Percentiles rank a stretch among this genome's conserved stretches.
Evolutionary conservation across 805 yeast genomes (phyloP).

Genomic region (Metschnikowia peoriensis): DNA sequence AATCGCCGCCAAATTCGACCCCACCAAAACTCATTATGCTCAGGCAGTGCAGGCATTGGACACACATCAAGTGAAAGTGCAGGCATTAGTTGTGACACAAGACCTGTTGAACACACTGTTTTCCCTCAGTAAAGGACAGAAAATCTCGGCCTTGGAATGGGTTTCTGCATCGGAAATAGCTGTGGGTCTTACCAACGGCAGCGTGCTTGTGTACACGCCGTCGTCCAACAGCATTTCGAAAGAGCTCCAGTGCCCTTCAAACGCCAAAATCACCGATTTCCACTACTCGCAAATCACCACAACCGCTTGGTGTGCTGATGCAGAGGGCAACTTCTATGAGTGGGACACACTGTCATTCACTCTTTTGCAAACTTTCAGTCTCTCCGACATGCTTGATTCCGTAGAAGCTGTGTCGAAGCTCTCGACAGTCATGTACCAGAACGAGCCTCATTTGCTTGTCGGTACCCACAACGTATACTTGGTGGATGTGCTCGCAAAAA

Average conservation of each 20-base stretch:
- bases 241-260: slow-evolving; percentile 46
- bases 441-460: slow-evolving; percentile 47
- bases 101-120: slow-evolving; percentile 47
- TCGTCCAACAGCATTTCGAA: slow-evolving; percentile 53
- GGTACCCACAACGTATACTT: slow-evolving; percentile 69
- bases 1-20: slow-evolving; percentile 54
- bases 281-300: slow-evolving; percentile 41
- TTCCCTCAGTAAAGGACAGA: slow-evolving; percentile 50
- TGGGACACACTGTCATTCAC: slow-evolving; percentile 55
- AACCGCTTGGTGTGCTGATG: slow-evolving; percentile 60
- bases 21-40: slow-evolving; percentile 60
- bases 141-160: slow-evolving; percentile 56
- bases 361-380: slow-evolving; percentile 40
- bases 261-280: slow-evolving; percentile 50
- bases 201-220: slow-evolving; percentile 66
- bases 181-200: slow-evolving; percentile 65
- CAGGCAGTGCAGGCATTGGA: slow-evolving; percentile 67
- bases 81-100: slow-evolving; percentile 46
- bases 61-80: slow-evolving; percentile 65
- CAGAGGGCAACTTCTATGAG: slow-evolving; percentile 55
- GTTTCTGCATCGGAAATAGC: slow-evolving; percentile 48
- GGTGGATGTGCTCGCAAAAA: slow-evolving; percentile 39
- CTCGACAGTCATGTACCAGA: slow-evolving; percentile 27
- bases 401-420: slow-evolving; percentile 34
- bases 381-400: slow-evolving; percentile 34